A percentile compares a stretch with the other conserved stretches of the same genome.
These are phyloP conservation scores for Hypoxylon rickii DNA, from an alignment of 495 filamentous ascomycete genomes.

Conservation along the genomic window DNA sequence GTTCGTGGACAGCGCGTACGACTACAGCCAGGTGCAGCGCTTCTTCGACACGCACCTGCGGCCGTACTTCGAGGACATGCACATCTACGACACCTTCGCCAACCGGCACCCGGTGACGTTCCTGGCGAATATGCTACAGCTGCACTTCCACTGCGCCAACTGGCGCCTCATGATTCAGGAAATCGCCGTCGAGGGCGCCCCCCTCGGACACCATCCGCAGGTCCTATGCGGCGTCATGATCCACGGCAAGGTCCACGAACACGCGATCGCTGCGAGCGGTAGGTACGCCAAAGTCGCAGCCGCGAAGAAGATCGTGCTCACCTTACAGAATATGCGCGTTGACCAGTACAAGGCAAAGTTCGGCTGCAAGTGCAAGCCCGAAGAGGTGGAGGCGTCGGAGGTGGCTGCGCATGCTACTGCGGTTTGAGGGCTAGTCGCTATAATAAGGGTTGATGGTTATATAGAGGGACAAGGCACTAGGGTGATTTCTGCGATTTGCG, in stretches of 20 bases:
- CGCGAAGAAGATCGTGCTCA: slow-evolving; percentile 65
- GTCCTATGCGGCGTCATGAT: slow-evolving; percentile 77
- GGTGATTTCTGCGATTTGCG: not conserved
- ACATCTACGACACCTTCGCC: slow-evolving; percentile 84
- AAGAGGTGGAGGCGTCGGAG: slow-evolving; percentile 8
- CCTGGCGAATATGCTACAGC: slow-evolving; percentile 47
- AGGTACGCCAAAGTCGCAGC: slow-evolving; percentile 76
- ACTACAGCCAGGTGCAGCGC: slow-evolving; percentile 69
- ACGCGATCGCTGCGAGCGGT: slow-evolving; percentile 63
- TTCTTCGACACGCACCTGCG: slow-evolving; percentile 78
- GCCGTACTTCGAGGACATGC: slow-evolving; percentile 86
- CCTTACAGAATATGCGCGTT: slow-evolving; percentile 59
- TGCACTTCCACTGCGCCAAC: slow-evolving; percentile 51
- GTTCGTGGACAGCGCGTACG: slow-evolving; percentile 87
- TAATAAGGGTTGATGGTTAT: not conserved
- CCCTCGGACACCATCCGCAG: slow-evolving; percentile 35
- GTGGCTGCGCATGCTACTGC: slow-evolving; percentile 21
- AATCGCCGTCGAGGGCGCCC: slow-evolving; percentile 32
- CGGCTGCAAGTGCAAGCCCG: slow-evolving; percentile 63
- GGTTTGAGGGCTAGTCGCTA: slow-evolving; percentile 4
- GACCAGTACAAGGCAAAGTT: slow-evolving; percentile 65
- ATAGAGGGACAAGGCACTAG: not conserved
- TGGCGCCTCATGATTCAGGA: slow-evolving; percentile 50
- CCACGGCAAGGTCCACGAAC: slow-evolving; percentile 68
- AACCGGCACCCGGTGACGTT: slow-evolving; percentile 78